phyloP scores from a whole-genome alignment of 345 rosid genomes.

The Mercurialis annua region DNA sequence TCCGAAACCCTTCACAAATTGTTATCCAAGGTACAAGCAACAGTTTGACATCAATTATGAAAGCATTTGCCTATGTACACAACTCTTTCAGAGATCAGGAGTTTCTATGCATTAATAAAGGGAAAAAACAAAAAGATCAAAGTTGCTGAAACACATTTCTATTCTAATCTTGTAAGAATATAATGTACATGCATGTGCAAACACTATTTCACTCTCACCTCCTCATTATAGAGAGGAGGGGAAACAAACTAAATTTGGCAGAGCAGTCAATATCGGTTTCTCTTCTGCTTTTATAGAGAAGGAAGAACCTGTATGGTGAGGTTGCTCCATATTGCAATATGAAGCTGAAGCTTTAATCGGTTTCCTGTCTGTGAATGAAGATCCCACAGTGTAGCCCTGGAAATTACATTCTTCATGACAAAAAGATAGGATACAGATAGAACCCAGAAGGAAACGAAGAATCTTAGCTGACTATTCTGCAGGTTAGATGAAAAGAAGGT shows the following conservation, averaged over 20 bases:
- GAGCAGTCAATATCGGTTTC: slow-evolving; percentile 5
- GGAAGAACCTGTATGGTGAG: background rate
- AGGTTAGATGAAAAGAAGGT: background rate
- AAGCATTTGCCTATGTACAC: slow-evolving; percentile 23
- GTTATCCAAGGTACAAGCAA: background rate
- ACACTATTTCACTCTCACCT: slow-evolving; percentile 4
- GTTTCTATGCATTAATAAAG: slow-evolving; percentile 2
- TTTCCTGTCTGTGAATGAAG: slow-evolving; percentile 7
- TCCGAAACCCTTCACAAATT: background rate
- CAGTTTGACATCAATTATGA: background rate
- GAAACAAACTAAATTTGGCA: background rate
- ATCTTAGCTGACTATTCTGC: slow-evolving; percentile 6
- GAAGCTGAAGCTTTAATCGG: slow-evolving; percentile 5
- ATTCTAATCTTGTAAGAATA: slow-evolving; percentile 18
- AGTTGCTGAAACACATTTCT: slow-evolving; percentile 23
- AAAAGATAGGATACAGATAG: background rate
- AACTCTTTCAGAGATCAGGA: slow-evolving; percentile 2
- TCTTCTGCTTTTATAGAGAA: slow-evolving; percentile 6
- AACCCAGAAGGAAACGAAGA: background rate
- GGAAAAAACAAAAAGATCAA: background rate
- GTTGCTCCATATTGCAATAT: background rate
- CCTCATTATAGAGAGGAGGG: background rate
- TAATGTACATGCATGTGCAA: slow-evolving; percentile 23
- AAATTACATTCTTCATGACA: background rate
- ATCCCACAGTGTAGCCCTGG: background rate